Percentiles rank a stretch among this genome's conserved stretches.
These are phyloP conservation scores for Aschersonia sp. DNA, from an alignment of 2,329 filamentous ascomycete species.

Conservation along the genomic window DNA sequence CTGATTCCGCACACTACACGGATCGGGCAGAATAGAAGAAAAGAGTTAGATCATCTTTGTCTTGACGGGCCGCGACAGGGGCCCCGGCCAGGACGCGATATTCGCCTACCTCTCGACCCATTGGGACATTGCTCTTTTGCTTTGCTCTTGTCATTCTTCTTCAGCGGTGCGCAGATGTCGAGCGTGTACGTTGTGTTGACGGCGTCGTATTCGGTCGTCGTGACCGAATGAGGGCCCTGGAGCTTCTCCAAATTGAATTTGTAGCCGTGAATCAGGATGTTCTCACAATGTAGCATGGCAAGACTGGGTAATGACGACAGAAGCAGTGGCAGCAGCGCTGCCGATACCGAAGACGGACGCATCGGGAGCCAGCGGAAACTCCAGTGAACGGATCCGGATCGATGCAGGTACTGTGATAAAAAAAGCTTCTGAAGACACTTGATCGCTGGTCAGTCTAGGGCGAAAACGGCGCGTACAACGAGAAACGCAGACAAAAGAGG, in stretches of 20 bases:
- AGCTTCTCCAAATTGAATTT: constrained; percentile 51
- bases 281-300: constrained; percentile 45
- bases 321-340: constrained; percentile 21
- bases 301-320: constrained; percentile 22
- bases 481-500: no score
- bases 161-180: constrained; percentile 58
- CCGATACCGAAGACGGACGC: constrained; percentile 23
- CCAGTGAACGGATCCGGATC: neutral
- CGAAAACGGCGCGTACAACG: no score
- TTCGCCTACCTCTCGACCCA: constrained; percentile 47
- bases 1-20: constrained; percentile 62
- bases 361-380: constrained; percentile 13
- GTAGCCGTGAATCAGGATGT: constrained; percentile 42
- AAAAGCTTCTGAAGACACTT: neutral
- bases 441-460: neutral
- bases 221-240: constrained; percentile 53
- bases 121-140: constrained; percentile 50
- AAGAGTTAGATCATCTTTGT: no score
- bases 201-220: constrained; percentile 39
- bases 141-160: constrained; percentile 40
- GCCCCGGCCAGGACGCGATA: no score
- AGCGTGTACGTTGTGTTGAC: constrained; percentile 68
- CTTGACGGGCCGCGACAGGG: no score
- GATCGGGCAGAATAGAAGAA: no score
- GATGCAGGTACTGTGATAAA: neutral